Evolutionary conservation across 345 rosid species (phyloP).

Genomic region (Ceriops zippeliana): DNA sequence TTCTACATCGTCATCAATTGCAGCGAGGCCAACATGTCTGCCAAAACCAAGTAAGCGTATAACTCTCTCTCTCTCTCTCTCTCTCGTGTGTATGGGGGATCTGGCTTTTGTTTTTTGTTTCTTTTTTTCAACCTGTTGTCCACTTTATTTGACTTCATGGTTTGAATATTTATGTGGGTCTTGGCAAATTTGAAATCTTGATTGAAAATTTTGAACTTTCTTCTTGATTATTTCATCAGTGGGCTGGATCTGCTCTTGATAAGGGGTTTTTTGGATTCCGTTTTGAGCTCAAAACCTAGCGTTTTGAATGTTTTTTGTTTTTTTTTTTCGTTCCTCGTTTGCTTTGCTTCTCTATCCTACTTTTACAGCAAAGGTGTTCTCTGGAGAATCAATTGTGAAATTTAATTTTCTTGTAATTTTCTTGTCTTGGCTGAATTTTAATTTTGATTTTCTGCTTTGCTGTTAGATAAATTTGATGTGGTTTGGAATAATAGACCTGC

Average conservation of each 20-base stretch:
- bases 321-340: slow-evolving; percentile 6
- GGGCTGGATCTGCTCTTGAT: slow-evolving; percentile 19
- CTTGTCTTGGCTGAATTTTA: neutral
- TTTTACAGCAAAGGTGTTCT: neutral
- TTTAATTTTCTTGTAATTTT: neutral
- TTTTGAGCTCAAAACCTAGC: neutral
- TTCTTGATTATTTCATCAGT: neutral
- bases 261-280: slow-evolving; percentile 1
- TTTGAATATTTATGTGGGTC: slow-evolving; percentile 6
- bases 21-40: slow-evolving; percentile 35
- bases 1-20: slow-evolving; percentile 10
- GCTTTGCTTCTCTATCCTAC: slow-evolving; percentile 8
- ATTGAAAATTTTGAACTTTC: neutral
- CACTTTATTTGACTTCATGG: neutral
- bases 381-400: too few relatives aligned
- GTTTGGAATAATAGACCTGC: neutral
- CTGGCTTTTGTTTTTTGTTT: neutral
- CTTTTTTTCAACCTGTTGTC: neutral
- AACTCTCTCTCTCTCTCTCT: neutral
- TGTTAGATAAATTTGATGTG: slow-evolving; percentile 12
- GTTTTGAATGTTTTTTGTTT: slow-evolving; percentile 18
- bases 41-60: slow-evolving; percentile 56
- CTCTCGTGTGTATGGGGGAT: slow-evolving; percentile 16
- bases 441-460: neutral
- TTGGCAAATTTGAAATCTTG: slow-evolving; percentile 13